Base-by-base conservation (phyloP, 352 stramenopile species). In the Blastocystis sp. region DNA sequence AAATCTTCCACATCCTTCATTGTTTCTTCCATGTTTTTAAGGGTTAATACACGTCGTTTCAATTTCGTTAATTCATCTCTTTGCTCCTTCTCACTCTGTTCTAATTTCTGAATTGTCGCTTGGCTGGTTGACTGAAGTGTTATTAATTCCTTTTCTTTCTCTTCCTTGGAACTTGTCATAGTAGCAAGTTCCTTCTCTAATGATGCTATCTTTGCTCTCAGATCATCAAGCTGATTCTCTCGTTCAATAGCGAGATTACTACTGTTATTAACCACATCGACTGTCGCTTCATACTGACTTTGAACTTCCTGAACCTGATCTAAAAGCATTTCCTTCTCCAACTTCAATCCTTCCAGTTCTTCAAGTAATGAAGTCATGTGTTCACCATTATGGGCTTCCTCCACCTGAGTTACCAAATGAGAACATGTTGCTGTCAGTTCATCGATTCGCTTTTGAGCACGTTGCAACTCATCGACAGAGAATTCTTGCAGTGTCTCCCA, bases 21-120 rank as follows among this genome's bases (percentile, higher is more conserved):
- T 19, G 37, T 84, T 24, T 84, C 73, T 19, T 84, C 73, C 73
- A 84, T 84, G n/a, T 84, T 84, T 51, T 84, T 84, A 44, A 84
- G 51, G 11, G 73, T 37, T 56, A 84, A n/a, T 42, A 66, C 48
- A 30, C 73, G 73, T 19, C 73, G 73, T 30, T 84, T 84, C 73
- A 84, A 35, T 56, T 62, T 64, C 9, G 53, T 33, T 7, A 68
- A 11, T 30, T 84, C 73, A 35, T 84, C 42, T 24, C 68, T 64
- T 24, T 66, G 56, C 1, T 22, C 27, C 35, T 27, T 24, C 15
- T 66, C 59, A n/a, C 30, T 53, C 22, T 33, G 24, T 44, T 84
- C 33, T 24, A 84, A 33, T 13, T 35, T 6, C 13, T 13, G 5
- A 11, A 84, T 69, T 42, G 27, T 66, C 19, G 51, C 73, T 27